Percentiles rank a stretch among this genome's conserved stretches.
Evolutionary conservation across 352 stramenopile species (phyloP).

Genomic region (Globisporangium orthogonon): DNA sequence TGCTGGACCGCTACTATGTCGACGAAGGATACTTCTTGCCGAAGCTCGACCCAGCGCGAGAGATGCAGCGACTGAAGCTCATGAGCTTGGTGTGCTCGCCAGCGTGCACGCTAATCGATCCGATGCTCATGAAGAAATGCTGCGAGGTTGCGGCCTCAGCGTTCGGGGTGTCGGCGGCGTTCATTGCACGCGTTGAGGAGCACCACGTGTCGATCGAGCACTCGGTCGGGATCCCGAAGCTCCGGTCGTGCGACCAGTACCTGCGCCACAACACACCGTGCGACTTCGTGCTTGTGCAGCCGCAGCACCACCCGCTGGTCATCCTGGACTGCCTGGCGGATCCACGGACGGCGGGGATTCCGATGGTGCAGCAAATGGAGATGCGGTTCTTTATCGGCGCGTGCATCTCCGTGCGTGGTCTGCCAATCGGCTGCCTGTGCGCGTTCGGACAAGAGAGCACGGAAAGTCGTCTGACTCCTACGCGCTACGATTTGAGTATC

Average conservation of each 20-base stretch:
- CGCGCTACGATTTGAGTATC: slow-evolving; percentile 29
- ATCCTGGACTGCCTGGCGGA: slow-evolving; percentile 41
- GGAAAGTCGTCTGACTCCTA: slow-evolving; percentile 6
- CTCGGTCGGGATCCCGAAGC: slow-evolving; percentile 24
- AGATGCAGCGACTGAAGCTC: slow-evolving; percentile 39
- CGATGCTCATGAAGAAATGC: slow-evolving; percentile 46
- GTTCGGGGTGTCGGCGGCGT: slow-evolving; percentile 38
- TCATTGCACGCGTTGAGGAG: slow-evolving; percentile 53
- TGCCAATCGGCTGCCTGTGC: slow-evolving; percentile 54
- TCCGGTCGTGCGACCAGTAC: slow-evolving; percentile 22
- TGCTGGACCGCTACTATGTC: slow-evolving; percentile 40
- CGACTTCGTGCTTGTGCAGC: slow-evolving; percentile 51
- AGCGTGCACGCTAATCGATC: slow-evolving; percentile 52
- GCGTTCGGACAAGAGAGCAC: slow-evolving; percentile 36
- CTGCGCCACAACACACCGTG: slow-evolving; percentile 42
- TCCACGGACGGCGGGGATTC: slow-evolving; percentile 35
- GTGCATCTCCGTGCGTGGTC: slow-evolving; percentile 34
- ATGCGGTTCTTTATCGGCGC: slow-evolving; percentile 50
- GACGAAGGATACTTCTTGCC: slow-evolving; percentile 38
- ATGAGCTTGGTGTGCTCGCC: slow-evolving; percentile 46
- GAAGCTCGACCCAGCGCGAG: slow-evolving; percentile 27
- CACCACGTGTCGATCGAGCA: slow-evolving; percentile 47
- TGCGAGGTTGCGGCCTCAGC: slow-evolving; percentile 37
- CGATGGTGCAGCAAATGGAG: slow-evolving; percentile 48
- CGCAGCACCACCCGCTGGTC: slow-evolving; percentile 30